phyloP scores from a whole-genome alignment of 371 early-diverging fungal species.

The Entomophthora muscae region DNA sequence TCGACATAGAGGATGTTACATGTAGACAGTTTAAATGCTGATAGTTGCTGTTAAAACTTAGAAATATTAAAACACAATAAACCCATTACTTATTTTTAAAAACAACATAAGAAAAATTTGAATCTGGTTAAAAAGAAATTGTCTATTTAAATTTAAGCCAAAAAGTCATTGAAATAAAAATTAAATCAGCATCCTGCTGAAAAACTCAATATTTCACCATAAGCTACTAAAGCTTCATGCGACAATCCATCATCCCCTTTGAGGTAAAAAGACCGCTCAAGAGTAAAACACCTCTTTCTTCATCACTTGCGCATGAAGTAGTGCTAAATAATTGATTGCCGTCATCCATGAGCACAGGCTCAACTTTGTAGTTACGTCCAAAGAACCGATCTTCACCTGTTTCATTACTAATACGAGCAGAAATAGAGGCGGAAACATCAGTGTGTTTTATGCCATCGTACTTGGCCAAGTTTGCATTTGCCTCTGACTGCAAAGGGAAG shows the following conservation, averaged over 20 bases:
- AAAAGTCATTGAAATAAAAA: too few species aligned
- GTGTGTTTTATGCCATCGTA: neutral
- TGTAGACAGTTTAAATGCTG: too few species aligned
- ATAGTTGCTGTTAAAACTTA: too few species aligned
- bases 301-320: neutral
- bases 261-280: neutral
- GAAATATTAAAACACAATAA: too few species aligned
- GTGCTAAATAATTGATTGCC: neutral
- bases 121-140: too few species aligned
- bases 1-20: too few species aligned
- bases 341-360: neutral
- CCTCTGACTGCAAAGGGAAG: neutral
- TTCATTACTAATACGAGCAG: neutral
- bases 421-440: neutral
- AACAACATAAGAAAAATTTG: too few species aligned
- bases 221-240: neutral
- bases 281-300: neutral
- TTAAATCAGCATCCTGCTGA: too few species aligned
- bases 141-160: too few species aligned
- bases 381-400: neutral
- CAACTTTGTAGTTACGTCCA: constrained; percentile 1
- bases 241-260: neutral
- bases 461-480: neutral
- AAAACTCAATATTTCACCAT: neutral
- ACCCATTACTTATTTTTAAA: too few species aligned